A percentile compares a stretch with the other conserved stretches of the same genome.
Conservation (phyloP, 1,284 basidiomycete species). For the Ceratobasidium sp. region DNA sequence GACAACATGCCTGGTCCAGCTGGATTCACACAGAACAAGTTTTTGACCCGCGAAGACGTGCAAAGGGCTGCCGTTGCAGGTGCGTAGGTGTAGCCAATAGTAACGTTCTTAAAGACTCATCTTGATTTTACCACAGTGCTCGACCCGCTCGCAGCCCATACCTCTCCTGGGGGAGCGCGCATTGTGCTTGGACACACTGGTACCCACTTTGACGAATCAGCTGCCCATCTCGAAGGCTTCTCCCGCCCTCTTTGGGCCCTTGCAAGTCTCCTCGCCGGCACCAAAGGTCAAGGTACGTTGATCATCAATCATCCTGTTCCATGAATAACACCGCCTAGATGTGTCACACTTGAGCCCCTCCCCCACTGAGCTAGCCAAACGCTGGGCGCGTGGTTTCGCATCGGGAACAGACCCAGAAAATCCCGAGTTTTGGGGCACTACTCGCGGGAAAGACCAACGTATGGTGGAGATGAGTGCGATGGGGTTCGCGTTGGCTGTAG, state of each 20-base stretch:
- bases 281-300: slow-evolving; percentile 58
- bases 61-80: slow-evolving; percentile 29
- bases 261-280: slow-evolving; percentile 71
- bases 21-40: slow-evolving; percentile 39
- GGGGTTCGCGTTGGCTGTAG: slow-evolving; percentile 75
- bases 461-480: slow-evolving; percentile 87
- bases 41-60: slow-evolving; percentile 31
- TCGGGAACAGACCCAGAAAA: slow-evolving; percentile 72
- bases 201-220: slow-evolving; percentile 78
- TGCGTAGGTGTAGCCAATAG: neutral
- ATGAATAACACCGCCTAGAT: neutral
- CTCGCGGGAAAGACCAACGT: slow-evolving; percentile 78
- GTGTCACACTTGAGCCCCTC: slow-evolving; percentile 14
- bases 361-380: slow-evolving; percentile 53
- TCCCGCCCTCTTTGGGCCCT: slow-evolving; percentile 82
- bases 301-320: slow-evolving; percentile 52
- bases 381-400: slow-evolving; percentile 74
- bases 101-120: neutral
- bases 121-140: slow-evolving; percentile 58
- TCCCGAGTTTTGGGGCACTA: slow-evolving; percentile 79
- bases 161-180: slow-evolving; percentile 76
- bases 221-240: slow-evolving; percentile 80
- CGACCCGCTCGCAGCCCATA: slow-evolving; percentile 73
- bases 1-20: slow-evolving; percentile 37
- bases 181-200: slow-evolving; percentile 77